Conservation (phyloP, 1,139 yeast genomes). For the Protomyces inouyei region DNA sequence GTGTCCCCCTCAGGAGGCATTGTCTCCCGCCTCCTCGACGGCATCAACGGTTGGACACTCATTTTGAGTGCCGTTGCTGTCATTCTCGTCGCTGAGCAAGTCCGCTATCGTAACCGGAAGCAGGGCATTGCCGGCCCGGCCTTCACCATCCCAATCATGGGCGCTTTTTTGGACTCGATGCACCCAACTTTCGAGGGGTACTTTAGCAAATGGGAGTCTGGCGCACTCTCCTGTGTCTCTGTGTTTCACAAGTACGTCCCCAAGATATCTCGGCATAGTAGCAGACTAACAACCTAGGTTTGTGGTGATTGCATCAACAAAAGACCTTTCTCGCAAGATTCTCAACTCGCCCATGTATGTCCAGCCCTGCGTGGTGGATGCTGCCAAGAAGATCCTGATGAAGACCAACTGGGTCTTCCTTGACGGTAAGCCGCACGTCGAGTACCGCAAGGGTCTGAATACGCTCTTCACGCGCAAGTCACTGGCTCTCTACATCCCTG, state of each 20-base stretch:
- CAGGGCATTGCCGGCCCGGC: conserved; percentile 88
- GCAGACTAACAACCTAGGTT: conserved; percentile 42
- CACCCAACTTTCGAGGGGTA: conserved; percentile 96
- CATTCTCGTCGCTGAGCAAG: conserved; percentile 31
- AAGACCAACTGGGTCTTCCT: conserved; percentile 96
- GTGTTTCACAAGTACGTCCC: conserved; percentile 69
- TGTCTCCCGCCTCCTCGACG: conserved; percentile 3
- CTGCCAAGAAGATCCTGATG: conserved; percentile 83
- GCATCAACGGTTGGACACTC: conserved; percentile 26
- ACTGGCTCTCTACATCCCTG: conserved; percentile 74
- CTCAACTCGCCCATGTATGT: conserved; percentile 71
- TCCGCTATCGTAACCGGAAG: conserved; percentile 68
- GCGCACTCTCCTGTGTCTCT: conserved; percentile 90
- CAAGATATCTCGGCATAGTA: conserved; percentile 3
- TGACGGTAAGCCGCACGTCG: conserved; percentile 92
- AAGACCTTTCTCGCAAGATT: conserved; percentile 87
- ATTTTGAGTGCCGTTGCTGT: conserved; percentile 12
- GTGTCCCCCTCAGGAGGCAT: neutral
- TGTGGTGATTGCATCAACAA: conserved; percentile 86
- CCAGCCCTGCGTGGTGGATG: conserved; percentile 97
- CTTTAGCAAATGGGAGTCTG: conserved; percentile 87
- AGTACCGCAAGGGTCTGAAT: conserved; percentile 83
- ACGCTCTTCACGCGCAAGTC: conserved; percentile 85
- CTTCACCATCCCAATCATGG: conserved; percentile 85
- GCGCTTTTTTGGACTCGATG: conserved; percentile 91